Base-by-base conservation (phyloP, 352 stramenopile species). In the Phytophthora brassicae region DNA sequence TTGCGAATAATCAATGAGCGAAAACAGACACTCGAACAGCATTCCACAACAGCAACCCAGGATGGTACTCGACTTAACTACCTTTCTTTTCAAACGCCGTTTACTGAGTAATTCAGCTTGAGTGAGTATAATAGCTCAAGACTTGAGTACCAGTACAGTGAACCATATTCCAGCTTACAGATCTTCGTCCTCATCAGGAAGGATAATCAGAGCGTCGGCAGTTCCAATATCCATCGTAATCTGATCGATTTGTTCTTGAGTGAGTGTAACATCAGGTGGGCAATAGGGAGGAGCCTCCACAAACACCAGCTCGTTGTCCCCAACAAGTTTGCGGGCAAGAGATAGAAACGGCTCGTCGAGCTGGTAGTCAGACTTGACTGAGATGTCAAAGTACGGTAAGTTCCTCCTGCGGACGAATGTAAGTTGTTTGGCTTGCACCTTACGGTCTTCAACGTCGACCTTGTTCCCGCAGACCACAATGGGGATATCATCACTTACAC, bases 321-420 rank as follows among this genome's bases (percentile, higher is more conserved):
- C 96, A 46, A 96, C 90, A 68, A 99, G 89, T 87, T 99, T 99
- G 68, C 97, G 94, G 17, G 97, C 97, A 26, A 99, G 84, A 97
- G 97, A 99, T 56, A 99, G 84, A 84, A 99, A 99, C 43, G 97
- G 97, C 89, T 99, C 99, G 85, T 99, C 97, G 75, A 99, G 99
- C 89, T 99, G 99, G 88, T 99, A 99, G 89, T 99, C 99, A 28
- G 90, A 99, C 90, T 99, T 99, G 62, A 97, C 97, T 53, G 97
- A 99, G 72, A 99, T 99, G 85, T 99, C 97, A 66, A 99, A 99
- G 81, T 99, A 99, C 83, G 99, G 97, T 43, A 99, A 77, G 81
- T 99, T 99, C 88, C 99, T 99, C 89, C 99, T 99, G 72, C 97
- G 92, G 85, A 99, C 97, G 88, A 99, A 99, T 28, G 95, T 99